These are phyloP conservation scores for Aspergillus cavernicola DNA, from an alignment of 495 filamentous ascomycete species.

Conservation along the genomic window DNA sequence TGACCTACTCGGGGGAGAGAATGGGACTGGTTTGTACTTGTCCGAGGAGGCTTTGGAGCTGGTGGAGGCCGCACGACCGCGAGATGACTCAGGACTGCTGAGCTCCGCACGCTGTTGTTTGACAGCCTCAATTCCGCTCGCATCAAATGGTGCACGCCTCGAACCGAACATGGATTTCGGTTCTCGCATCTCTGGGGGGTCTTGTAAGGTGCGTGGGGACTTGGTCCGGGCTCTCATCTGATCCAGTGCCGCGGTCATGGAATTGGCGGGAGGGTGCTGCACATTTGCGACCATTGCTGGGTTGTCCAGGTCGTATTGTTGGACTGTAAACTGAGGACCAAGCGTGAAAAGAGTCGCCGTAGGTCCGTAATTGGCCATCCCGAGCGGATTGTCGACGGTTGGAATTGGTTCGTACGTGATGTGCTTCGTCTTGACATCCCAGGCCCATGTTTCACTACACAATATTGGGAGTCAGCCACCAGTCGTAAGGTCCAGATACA, in stretches of 20 bases:
- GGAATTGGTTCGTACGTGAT: constrained; percentile 85
- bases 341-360: constrained; percentile 91
- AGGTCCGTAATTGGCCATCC: constrained; percentile 82
- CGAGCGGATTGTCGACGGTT: constrained; percentile 75
- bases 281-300: constrained; percentile 77
- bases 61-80: constrained; percentile 62
- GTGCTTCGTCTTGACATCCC: constrained; percentile 96
- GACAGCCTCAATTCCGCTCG: constrained; percentile 39
- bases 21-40: constrained; percentile 32
- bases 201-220: constrained; percentile 33
- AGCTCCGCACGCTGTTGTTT: constrained; percentile 54
- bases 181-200: constrained; percentile 37
- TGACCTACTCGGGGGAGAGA: constrained; percentile 41
- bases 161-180: constrained; percentile 8
- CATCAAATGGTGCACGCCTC: constrained; percentile 40
- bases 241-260: constrained; percentile 77
- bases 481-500: neutral
- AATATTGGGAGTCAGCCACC: constrained; percentile 11
- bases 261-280: constrained; percentile 71
- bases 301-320: constrained; percentile 90
- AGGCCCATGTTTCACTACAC: constrained; percentile 79
- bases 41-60: constrained; percentile 48
- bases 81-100: constrained; percentile 59
- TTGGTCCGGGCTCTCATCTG: constrained; percentile 38
- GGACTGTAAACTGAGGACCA: constrained; percentile 79